Base-by-base conservation (phyloP, 352 stramenopile species). In the Discostella stelligera region DNA sequence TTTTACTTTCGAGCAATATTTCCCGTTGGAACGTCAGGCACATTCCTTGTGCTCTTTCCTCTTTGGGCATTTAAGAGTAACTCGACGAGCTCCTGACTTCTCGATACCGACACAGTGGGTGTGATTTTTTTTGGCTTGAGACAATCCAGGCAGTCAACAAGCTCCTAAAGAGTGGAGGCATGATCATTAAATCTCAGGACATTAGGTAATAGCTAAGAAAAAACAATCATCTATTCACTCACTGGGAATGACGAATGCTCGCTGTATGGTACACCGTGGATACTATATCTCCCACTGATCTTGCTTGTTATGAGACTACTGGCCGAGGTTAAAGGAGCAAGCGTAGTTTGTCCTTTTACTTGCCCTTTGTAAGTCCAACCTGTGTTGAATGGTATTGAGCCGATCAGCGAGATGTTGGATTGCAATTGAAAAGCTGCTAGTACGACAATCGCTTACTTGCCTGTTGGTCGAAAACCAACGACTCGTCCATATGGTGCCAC, bases 181-280 rank as follows among this genome's bases (percentile, higher is more conserved):
- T 54, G 8, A 66, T 27, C 23, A 66, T 66, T 56, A 44, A 23
- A 56, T 2, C 20, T 30, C 2, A 37, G 5, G 27, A 32, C 27
- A 32, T 32, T 5, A 25, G 3, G 16, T 44, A 16, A 18, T 21
- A n/a, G n/a, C n/a, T n/a, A 37, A 53, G 18, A 10, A 66, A 66
- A 66, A 59, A 10, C 7, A 59, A 32, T 6, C 5, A 58, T 0
- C 25, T 3, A 60, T 32, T 41, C 53, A 25, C 59, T 66, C 21
- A 66, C 59, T 4, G 90, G 90, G 79, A 98, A 99, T 74, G 91
- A 97, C 23, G 94, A 98, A 82, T 99, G 96, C 70, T 99, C 96
- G 71, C 93, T 97, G 87, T 98, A 99, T 2, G 96, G 96, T 44
- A 98, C 93, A 58, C 94, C 94, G 78, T 98, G 97, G 55, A 98